Conservation (phyloP, 2,329 filamentous ascomycete species). For the Aspergillus eucalypticola region DNA sequence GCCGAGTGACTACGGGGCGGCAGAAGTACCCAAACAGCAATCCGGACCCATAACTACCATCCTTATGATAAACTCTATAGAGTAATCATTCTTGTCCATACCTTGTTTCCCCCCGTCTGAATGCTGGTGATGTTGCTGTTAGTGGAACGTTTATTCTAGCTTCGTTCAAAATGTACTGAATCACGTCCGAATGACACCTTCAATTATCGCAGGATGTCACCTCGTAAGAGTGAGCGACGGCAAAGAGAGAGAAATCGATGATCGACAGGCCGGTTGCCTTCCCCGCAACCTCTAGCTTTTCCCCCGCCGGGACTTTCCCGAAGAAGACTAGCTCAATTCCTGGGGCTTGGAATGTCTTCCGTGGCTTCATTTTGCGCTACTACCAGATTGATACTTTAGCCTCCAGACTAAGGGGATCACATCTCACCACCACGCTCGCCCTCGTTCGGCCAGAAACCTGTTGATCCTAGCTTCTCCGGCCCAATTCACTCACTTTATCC, state of each 20-base stretch:
- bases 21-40: slow-evolving; percentile 8
- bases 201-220: neutral
- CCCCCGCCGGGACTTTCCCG: slow-evolving; percentile 34
- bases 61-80: no score
- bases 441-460: neutral
- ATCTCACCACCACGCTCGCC: neutral
- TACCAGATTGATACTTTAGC: neutral
- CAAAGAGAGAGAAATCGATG: neutral
- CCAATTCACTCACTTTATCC: slow-evolving; percentile 5
- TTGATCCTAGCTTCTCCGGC: neutral
- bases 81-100: neutral
- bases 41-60: neutral
- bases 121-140: neutral
- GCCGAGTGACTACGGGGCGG: neutral
- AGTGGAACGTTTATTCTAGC: neutral
- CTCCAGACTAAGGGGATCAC: neutral
- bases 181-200: neutral
- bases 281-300: slow-evolving; percentile 14
- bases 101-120: neutral
- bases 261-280: slow-evolving; percentile 14
- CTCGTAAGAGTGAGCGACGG: neutral
- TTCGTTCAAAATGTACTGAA: neutral
- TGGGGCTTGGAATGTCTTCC: slow-evolving; percentile 8
- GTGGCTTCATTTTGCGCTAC: slow-evolving; percentile 10
- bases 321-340: slow-evolving; percentile 14